Conservation (phyloP, 1,284 basidiomycete species). For the Retiboletus flavoniger region DNA sequence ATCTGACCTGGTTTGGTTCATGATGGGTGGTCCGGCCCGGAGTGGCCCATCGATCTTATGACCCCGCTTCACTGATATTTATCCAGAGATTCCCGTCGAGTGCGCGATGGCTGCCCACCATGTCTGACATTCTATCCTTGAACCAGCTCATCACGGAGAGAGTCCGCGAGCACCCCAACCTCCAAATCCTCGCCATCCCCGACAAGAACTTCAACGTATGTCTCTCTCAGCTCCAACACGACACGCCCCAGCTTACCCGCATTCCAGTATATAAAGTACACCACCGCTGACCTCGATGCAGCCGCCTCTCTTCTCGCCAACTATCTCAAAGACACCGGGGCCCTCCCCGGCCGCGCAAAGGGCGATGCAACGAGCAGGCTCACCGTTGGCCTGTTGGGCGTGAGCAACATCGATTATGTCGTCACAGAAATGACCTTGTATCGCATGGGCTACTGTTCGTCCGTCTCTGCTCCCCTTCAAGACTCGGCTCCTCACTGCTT, state of each 20-base stretch:
- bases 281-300: constrained; percentile 23
- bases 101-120: constrained; percentile 10
- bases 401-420: constrained; percentile 32
- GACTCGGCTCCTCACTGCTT: background rate
- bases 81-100: background rate
- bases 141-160: constrained; percentile 27
- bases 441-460: constrained; percentile 35
- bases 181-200: constrained; percentile 22
- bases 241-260: background rate
- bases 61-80: too few relatives aligned
- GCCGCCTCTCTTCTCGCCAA: constrained; percentile 32
- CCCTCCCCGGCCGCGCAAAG: constrained; percentile 23
- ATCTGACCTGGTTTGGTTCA: too few relatives aligned
- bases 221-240: background rate
- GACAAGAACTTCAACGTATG: constrained; percentile 21
- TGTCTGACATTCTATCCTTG: constrained; percentile 25
- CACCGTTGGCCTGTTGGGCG: constrained; percentile 28
- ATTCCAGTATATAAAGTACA: constrained; percentile 27
- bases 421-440: constrained; percentile 29
- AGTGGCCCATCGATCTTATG: too few relatives aligned
- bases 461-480: background rate
- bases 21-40: too few relatives aligned
- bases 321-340: constrained; percentile 22
- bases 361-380: constrained; percentile 27
- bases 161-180: constrained; percentile 17